Conservation (phyloP, 371 early-diverging fungal genomes). For the Vittaforma corneae region DNA sequence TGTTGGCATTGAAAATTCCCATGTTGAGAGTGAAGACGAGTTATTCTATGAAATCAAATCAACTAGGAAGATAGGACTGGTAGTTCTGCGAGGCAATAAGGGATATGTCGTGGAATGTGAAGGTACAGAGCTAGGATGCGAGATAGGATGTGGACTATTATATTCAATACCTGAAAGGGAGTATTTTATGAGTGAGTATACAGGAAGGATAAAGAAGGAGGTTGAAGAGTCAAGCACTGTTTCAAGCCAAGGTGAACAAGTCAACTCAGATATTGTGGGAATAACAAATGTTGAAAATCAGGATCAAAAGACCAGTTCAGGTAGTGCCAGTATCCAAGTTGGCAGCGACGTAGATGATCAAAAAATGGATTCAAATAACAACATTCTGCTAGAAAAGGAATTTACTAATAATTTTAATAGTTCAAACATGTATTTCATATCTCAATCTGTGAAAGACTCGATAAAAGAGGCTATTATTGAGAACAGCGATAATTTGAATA, state of each 20-base stretch:
- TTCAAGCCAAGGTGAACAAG: not conserved
- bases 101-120: not conserved
- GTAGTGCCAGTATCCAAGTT: no score
- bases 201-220: not conserved
- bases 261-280: not conserved
- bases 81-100: slow-evolving; percentile 1
- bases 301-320: not conserved
- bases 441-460: no score
- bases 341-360: no score
- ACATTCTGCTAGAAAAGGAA: no score
- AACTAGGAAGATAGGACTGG: not conserved
- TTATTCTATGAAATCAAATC: not conserved
- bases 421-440: no score
- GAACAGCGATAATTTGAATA: no score
- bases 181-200: slow-evolving; percentile 3
- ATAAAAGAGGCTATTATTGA: no score
- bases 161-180: not conserved
- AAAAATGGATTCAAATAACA: no score
- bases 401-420: no score
- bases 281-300: not conserved
- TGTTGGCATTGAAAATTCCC: slow-evolving; percentile 7
- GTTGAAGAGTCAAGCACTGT: not conserved
- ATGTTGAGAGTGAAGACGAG: not conserved
- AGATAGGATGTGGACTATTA: slow-evolving; percentile 1
- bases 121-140: not conserved